Evolutionary conservation across 2,329 filamentous ascomycete species (phyloP).

Genomic region (Colletotrichum brevisporum): DNA sequence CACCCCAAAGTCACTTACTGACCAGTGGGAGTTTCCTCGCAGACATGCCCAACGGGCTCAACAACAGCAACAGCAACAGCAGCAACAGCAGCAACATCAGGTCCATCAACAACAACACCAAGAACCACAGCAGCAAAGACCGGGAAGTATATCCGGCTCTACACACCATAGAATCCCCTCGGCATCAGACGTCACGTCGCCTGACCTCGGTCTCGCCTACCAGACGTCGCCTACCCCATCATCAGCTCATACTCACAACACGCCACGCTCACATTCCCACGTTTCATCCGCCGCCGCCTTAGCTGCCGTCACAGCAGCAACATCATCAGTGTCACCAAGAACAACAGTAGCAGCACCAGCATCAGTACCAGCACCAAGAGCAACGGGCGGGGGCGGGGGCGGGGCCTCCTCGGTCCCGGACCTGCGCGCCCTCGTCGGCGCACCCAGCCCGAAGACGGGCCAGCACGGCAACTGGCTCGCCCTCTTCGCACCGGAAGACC

Average conservation of each 20-base stretch:
- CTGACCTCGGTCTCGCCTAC: slow-evolving; percentile 25
- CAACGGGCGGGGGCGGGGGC: background rate
- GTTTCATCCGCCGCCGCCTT: background rate
- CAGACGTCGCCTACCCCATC: slow-evolving; percentile 22
- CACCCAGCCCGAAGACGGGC: slow-evolving; percentile 23
- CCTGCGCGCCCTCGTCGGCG: slow-evolving; percentile 33
- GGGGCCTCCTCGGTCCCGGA: slow-evolving; percentile 15
- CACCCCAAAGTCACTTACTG: slow-evolving; percentile 6
- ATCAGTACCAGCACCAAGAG: background rate
- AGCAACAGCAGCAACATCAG: background rate
- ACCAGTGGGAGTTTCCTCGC: background rate
- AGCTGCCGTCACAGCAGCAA: background rate
- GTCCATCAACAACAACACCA: background rate
- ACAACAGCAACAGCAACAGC: slow-evolving; percentile 6
- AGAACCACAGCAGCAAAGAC: background rate
- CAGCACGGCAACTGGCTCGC: slow-evolving; percentile 21
- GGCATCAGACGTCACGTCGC: slow-evolving; percentile 27
- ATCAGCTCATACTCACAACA: slow-evolving; percentile 5
- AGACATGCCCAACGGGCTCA: slow-evolving; percentile 18
- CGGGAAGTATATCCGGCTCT: background rate
- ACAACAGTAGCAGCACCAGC: background rate
- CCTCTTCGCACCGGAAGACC: slow-evolving; percentile 32
- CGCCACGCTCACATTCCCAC: slow-evolving; percentile 1
- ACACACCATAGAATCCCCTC: slow-evolving; percentile 11
- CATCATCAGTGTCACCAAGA: slow-evolving; percentile 5